Evolutionary conservation across 2,329 filamentous ascomycete genomes (phyloP).

Genomic region (Ophiosphaerella narmari): DNA sequence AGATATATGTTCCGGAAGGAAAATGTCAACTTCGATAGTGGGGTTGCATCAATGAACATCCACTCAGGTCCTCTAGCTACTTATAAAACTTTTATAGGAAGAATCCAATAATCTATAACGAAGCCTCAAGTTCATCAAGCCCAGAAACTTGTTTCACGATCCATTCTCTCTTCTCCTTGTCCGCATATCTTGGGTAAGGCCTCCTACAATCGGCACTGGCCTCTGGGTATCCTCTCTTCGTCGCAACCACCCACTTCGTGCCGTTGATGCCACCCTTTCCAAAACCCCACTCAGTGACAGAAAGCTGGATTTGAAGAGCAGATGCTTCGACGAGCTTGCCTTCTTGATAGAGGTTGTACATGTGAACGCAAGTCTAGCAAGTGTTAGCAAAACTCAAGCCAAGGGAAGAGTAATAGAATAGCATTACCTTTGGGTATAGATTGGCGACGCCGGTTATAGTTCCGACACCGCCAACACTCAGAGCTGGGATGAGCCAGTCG

Average conservation of each 20-base stretch:
- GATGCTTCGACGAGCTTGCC: conserved; percentile 57
- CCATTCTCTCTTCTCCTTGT: conserved; percentile 54
- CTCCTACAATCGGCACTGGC: conserved; percentile 58
- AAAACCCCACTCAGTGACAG: conserved; percentile 61
- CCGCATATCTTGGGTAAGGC: conserved; percentile 58
- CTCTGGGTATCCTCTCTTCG: conserved; percentile 58
- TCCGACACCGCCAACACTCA: conserved; percentile 63
- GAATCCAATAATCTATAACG: conserved; percentile 10
- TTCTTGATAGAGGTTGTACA: conserved; percentile 54
- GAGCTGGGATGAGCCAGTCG: conserved; percentile 58
- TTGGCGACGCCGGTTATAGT: conserved; percentile 68
- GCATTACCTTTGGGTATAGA: conserved; percentile 57
- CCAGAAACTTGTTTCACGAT: conserved; percentile 45
- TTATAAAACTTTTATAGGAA: too few species aligned
- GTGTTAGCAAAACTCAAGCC: conserved; percentile 5
- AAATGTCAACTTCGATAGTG: too few species aligned
- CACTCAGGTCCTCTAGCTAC: too few species aligned
- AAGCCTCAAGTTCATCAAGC: conserved; percentile 37
- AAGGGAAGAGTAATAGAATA: not conserved
- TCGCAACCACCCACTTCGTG: conserved; percentile 64
- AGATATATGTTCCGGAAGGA: too few species aligned
- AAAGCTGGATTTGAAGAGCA: conserved; percentile 57
- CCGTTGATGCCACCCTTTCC: conserved; percentile 64
- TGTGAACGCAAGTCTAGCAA: conserved; percentile 47
- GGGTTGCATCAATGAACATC: too few species aligned